Conservation (phyloP, 1,284 basidiomycete species). For the Macrocystidia cucumis region DNA sequence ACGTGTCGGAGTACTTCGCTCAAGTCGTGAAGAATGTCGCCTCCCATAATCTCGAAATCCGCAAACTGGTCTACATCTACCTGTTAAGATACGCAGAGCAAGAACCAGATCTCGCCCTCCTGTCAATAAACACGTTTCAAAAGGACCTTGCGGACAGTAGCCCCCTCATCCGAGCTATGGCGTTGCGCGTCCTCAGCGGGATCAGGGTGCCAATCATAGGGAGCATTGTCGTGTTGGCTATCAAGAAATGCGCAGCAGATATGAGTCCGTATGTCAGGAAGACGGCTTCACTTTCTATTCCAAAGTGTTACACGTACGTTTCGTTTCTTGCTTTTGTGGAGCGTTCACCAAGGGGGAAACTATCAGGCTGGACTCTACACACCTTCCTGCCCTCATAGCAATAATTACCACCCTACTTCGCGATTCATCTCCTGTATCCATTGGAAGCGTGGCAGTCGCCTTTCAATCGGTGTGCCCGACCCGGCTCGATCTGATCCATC, state of each 20-base stretch:
- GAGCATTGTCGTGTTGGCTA: conserved; percentile 79
- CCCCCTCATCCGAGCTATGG: conserved; percentile 92
- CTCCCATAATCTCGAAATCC: conserved; percentile 85
- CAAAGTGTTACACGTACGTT: conserved; percentile 78
- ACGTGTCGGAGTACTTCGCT: conserved; percentile 89
- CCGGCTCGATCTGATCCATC: conserved; percentile 81
- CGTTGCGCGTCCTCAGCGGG: conserved; percentile 86
- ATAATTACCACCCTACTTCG: conserved; percentile 72
- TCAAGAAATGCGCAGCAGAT: conserved; percentile 88
- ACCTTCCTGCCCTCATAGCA: conserved; percentile 66
- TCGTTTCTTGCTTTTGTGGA: conserved; percentile 2
- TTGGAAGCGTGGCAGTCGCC: conserved; percentile 82
- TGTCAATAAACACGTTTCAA: conserved; percentile 99
- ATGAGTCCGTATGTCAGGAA: conserved; percentile 92
- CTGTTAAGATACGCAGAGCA: conserved; percentile 88
- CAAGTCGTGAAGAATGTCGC: conserved; percentile 94
- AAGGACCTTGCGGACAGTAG: conserved; percentile 91
- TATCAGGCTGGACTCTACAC: conserved; percentile 64
- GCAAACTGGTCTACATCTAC: conserved; percentile 97
- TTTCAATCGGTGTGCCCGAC: conserved; percentile 83
- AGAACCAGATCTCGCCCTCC: conserved; percentile 90
- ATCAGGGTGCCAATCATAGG: conserved; percentile 87
- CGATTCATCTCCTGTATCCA: conserved; percentile 82
- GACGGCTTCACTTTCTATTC: conserved; percentile 83
- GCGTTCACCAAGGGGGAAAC: conserved; percentile 1